Conservation (phyloP, 2,329 filamentous ascomycete species). For the Pestalotiopsis sp. region DNA sequence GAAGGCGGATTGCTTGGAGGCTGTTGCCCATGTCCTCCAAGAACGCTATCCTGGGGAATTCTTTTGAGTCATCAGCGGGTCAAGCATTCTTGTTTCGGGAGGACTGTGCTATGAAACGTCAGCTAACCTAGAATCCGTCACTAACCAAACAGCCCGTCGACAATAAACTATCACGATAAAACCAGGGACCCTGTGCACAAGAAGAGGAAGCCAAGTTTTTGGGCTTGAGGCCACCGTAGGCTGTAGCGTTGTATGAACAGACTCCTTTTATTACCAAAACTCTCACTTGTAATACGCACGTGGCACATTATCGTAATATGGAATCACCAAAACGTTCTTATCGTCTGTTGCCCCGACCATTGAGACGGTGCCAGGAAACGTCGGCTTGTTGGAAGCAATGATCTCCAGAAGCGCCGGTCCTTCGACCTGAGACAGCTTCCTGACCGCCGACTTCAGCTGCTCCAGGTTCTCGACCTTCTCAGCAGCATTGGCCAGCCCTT, state of each 20-base stretch:
- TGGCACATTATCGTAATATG: constrained; percentile 49
- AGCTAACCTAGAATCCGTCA: no score
- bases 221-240: no score
- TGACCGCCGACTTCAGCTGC: constrained; percentile 32
- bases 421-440: constrained; percentile 26
- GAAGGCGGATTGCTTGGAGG: not conserved
- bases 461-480: constrained; percentile 26
- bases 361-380: constrained; percentile 33
- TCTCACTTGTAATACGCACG: not conserved
- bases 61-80: not conserved
- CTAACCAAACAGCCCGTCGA: no score
- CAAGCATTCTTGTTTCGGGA: not conserved
- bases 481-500: constrained; percentile 36
- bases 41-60: not conserved
- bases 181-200: no score
- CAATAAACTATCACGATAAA: no score
- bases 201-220: no score
- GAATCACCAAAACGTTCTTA: constrained; percentile 45
- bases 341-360: constrained; percentile 46
- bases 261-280: not conserved
- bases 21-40: not conserved
- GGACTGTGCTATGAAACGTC: no score
- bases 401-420: constrained; percentile 40
- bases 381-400: constrained; percentile 38
- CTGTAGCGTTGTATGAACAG: no score